Percentiles rank a stretch among this genome's conserved stretches.
Conservation (phyloP, 768 basidiomycete species). For the Neoboletus subvelutipes region DNA sequence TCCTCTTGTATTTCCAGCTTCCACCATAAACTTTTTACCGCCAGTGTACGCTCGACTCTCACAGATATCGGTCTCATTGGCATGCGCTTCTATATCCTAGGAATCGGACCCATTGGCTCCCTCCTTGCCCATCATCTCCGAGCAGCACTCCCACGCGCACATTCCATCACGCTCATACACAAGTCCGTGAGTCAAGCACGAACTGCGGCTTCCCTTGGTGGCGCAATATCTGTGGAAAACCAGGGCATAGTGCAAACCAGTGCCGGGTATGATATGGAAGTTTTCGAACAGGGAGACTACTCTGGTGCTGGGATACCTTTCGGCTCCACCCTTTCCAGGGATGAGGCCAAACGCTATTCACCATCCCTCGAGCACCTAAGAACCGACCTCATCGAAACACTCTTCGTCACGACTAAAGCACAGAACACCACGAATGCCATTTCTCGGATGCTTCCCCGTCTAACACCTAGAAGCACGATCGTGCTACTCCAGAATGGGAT, state of each 20-base stretch:
- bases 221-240: conserved; percentile 47
- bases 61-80: background rate
- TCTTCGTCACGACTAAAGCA: conserved; percentile 84
- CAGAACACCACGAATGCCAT: conserved; percentile 61
- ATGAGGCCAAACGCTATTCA: conserved; percentile 15
- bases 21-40: background rate
- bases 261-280: conserved; percentile 50
- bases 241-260: conserved; percentile 44
- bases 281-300: conserved; percentile 36
- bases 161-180: conserved; percentile 70
- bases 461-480: conserved; percentile 71
- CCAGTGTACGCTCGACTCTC: background rate
- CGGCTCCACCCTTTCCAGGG: conserved; percentile 12
- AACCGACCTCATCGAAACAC: conserved; percentile 57
- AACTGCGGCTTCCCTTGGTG: conserved; percentile 33
- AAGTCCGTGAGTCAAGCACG: conserved; percentile 44
- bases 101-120: conserved; percentile 80
- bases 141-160: conserved; percentile 46
- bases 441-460: conserved; percentile 54
- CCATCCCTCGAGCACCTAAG: conserved; percentile 16
- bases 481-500: conserved; percentile 95
- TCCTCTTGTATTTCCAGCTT: background rate
- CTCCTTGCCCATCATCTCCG: conserved; percentile 82
- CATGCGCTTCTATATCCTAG: conserved; percentile 74
- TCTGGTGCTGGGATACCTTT: conserved; percentile 22